Conservation (phyloP, 2,329 filamentous ascomycete genomes). For the Hypoxylon sp. region DNA sequence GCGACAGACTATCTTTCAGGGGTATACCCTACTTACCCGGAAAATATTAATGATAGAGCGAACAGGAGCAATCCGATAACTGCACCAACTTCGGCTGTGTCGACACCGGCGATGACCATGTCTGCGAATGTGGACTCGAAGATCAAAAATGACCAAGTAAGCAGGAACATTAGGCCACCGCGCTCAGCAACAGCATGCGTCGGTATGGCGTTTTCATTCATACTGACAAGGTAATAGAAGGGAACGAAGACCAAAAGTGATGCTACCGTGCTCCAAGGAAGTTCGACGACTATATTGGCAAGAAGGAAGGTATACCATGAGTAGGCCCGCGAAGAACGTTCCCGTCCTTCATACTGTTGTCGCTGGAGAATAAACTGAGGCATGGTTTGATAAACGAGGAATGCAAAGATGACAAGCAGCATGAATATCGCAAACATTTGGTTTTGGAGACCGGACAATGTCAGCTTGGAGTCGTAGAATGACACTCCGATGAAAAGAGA, state of each 20-base stretch:
- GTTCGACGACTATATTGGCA: slow-evolving; percentile 79
- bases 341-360: slow-evolving; percentile 81
- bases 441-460: slow-evolving; percentile 79
- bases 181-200: slow-evolving; percentile 64
- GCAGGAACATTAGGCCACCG: slow-evolving; percentile 76
- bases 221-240: slow-evolving; percentile 42
- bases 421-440: slow-evolving; percentile 83
- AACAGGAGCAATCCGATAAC: slow-evolving; percentile 75
- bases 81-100: slow-evolving; percentile 76
- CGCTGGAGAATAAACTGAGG: slow-evolving; percentile 83
- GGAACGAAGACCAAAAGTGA: slow-evolving; percentile 63
- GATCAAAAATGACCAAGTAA: slow-evolving; percentile 76
- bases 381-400: slow-evolving; percentile 80
- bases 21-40: slow-evolving; percentile 49
- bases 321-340: slow-evolving; percentile 81
- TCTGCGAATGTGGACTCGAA: slow-evolving; percentile 81
- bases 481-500: slow-evolving; percentile 81
- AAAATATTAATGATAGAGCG: slow-evolving; percentile 73
- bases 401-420: slow-evolving; percentile 80
- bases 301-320: slow-evolving; percentile 82
- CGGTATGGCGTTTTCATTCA: slow-evolving; percentile 58
- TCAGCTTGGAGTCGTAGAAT: slow-evolving; percentile 67
- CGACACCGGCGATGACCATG: slow-evolving; percentile 79
- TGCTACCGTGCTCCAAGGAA: slow-evolving; percentile 78
- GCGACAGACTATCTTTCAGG: not conserved